These are phyloP conservation scores for Penicillium sp. DNA, from an alignment of 2,329 filamentous ascomycete species.

Conservation along the genomic window DNA sequence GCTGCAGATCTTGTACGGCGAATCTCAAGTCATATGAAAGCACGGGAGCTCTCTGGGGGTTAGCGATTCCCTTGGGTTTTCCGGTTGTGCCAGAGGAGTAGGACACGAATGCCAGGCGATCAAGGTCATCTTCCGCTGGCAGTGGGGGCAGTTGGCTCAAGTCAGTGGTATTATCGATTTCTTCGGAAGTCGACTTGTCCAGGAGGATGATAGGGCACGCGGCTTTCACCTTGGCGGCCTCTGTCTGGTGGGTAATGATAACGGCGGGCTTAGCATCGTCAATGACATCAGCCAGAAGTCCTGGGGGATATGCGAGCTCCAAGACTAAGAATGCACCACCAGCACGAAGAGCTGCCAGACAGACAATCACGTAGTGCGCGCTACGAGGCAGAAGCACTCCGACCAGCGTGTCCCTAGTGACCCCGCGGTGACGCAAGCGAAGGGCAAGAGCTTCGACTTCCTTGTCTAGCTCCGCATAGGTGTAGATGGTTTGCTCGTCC, in stretches of 20 bases:
- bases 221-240: constrained; percentile 61
- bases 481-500: constrained; percentile 62
- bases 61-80: constrained; percentile 75
- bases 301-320: constrained; percentile 71
- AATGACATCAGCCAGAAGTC: constrained; percentile 68
- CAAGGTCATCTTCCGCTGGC: constrained; percentile 62
- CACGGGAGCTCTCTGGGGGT: constrained; percentile 68
- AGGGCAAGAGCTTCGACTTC: constrained; percentile 61
- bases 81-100: constrained; percentile 75
- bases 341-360: constrained; percentile 69
- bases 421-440: constrained; percentile 61
- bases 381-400: constrained; percentile 70
- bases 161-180: constrained; percentile 41
- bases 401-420: constrained; percentile 67
- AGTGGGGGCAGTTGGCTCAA: constrained; percentile 47
- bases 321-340: constrained; percentile 76
- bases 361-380: constrained; percentile 73
- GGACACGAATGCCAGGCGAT: constrained; percentile 71
- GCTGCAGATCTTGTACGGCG: constrained; percentile 60
- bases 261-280: constrained; percentile 68
- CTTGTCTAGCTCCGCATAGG: constrained; percentile 66
- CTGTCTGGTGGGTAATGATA: constrained; percentile 62
- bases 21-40: constrained; percentile 71
- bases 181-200: constrained; percentile 44
- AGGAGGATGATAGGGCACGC: constrained; percentile 59